Evolutionary conservation across 768 basidiomycete species (phyloP).

Genomic region (Boletales sp.): DNA sequence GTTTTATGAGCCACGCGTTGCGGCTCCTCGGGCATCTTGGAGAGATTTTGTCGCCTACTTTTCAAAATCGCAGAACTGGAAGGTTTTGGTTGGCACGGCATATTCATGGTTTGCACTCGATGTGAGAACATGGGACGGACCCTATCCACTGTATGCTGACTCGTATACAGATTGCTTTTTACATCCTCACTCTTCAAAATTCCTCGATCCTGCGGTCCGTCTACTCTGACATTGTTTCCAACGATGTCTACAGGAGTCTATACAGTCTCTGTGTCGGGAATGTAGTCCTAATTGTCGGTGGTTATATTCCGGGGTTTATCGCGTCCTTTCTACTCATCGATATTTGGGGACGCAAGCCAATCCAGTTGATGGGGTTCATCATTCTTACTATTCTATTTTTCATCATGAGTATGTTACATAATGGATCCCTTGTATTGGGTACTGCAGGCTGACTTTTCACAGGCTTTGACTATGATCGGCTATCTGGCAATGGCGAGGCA

Average conservation of each 20-base stretch:
- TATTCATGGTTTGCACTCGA: conserved; percentile 89
- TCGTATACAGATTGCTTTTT: conserved; percentile 64
- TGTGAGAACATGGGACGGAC: conserved; percentile 42
- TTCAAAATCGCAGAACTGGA: conserved; percentile 66
- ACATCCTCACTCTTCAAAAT: conserved; percentile 80
- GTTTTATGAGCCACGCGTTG: conserved; percentile 21
- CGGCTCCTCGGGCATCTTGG: conserved; percentile 63
- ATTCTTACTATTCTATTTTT: conserved; percentile 61
- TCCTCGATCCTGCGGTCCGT: conserved; percentile 66
- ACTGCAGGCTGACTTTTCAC: background rate
- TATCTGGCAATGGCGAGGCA: conserved; percentile 40
- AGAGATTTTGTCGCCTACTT: conserved; percentile 68
- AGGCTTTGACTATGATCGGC: conserved; percentile 63
- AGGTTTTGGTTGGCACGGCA: conserved; percentile 68
- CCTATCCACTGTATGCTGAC: background rate
- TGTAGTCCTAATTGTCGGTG: conserved; percentile 65
- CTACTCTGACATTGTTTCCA: conserved; percentile 45
- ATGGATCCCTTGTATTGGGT: background rate
- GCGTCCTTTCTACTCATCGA: conserved; percentile 59
- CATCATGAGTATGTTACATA: conserved; percentile 58
- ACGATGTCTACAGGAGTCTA: conserved; percentile 42
- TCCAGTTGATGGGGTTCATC: conserved; percentile 73
- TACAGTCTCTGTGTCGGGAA: conserved; percentile 64
- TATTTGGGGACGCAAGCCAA: conserved; percentile 70
- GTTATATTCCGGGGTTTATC: conserved; percentile 74